Conservation (phyloP, 176 grass and related monocot genomes). For the Triticum dicoccoides region DNA sequence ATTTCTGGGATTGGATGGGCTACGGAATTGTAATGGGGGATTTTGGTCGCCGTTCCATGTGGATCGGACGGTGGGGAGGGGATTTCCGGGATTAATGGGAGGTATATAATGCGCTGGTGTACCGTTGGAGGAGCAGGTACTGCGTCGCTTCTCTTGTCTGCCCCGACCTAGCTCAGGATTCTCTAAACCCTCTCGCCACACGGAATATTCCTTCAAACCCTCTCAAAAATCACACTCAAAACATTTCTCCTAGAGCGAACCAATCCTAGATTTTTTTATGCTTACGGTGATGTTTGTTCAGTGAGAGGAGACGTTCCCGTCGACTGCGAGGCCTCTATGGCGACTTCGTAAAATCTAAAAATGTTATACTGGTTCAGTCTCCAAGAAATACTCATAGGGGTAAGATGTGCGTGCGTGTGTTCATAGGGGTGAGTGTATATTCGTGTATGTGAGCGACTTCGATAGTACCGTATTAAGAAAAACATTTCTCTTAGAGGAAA, state of each 20-base stretch:
- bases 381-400: too few relatives aligned
- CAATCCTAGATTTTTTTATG: too few relatives aligned
- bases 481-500: not conserved
- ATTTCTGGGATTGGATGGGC: not conserved
- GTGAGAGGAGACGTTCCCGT: too few relatives aligned
- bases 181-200: not conserved
- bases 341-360: too few relatives aligned
- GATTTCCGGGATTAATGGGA: slow-evolving; percentile 5
- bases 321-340: too few relatives aligned
- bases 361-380: too few relatives aligned
- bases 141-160: not conserved
- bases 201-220: not conserved
- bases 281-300: too few relatives aligned
- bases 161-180: slow-evolving; percentile 1
- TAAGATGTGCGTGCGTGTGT: too few relatives aligned
- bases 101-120: slow-evolving; percentile 25
- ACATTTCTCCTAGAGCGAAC: too few relatives aligned
- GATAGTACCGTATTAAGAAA: too few relatives aligned
- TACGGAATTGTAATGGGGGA: not conserved
- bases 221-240: not conserved
- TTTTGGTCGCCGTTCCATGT: not conserved
- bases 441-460: too few relatives aligned
- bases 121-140: slow-evolving; percentile 38
- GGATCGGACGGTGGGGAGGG: slow-evolving; percentile 1
- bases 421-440: too few relatives aligned